Evolutionary conservation across 1,139 yeast genomes (phyloP).

Genomic region (Diutina siamensis): DNA sequence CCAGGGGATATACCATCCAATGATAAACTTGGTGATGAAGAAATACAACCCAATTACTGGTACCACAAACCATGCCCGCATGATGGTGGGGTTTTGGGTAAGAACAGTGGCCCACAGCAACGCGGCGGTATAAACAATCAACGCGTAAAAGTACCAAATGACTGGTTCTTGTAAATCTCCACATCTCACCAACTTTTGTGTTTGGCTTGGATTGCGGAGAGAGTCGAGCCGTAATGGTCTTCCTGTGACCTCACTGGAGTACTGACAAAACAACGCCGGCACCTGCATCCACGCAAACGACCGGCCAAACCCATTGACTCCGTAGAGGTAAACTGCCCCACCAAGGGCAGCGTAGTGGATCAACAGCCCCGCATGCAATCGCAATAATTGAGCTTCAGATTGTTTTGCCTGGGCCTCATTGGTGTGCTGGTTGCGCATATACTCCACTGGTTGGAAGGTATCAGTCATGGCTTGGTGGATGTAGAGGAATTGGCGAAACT

Average conservation of each 20-base stretch:
- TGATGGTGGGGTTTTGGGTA: not conserved
- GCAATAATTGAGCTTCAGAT: not conserved
- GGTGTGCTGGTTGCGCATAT: constrained; percentile 5
- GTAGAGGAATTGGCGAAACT: too few relatives aligned
- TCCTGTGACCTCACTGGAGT: not conserved
- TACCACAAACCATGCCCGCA: not conserved
- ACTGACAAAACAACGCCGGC: not conserved
- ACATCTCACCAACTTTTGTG: not conserved
- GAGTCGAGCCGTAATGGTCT: not conserved
- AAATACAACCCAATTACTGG: not conserved
- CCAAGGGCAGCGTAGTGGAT: not conserved
- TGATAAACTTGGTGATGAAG: not conserved
- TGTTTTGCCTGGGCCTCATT: not conserved
- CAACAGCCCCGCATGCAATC: not conserved
- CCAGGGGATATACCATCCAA: constrained; percentile 3
- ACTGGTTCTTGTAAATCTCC: not conserved
- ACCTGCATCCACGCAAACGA: not conserved
- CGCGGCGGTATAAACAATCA: not conserved
- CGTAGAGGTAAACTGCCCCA: not conserved
- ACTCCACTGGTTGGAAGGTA: constrained; percentile 3
- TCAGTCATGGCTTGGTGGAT: not conserved
- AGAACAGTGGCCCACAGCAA: not conserved
- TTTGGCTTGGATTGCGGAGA: not conserved
- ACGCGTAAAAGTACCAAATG: not conserved
- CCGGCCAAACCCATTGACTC: not conserved